phyloP scores from a whole-genome alignment of 768 basidiomycete species.

The Tulasnella sp. region DNA sequence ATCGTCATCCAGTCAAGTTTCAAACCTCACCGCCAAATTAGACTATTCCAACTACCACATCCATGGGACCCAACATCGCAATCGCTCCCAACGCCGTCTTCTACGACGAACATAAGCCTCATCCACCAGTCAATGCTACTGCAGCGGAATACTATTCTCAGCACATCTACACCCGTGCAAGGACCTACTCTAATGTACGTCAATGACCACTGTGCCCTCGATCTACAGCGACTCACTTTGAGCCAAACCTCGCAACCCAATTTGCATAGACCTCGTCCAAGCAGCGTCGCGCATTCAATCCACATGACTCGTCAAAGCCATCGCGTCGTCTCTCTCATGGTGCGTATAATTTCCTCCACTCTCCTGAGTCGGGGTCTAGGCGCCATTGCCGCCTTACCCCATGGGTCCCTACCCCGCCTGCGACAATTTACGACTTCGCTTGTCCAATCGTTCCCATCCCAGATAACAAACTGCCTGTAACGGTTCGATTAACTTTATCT shows the following conservation, averaged over 20 bases:
- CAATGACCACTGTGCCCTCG: neutral
- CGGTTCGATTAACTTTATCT: neutral
- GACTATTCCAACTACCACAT: neutral
- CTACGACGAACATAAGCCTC: slow-evolving; percentile 28
- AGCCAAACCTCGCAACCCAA: neutral
- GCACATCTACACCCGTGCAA: slow-evolving; percentile 72
- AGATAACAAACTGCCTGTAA: neutral
- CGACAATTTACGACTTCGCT: neutral
- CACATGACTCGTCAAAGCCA: slow-evolving; percentile 8
- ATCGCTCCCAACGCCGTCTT: slow-evolving; percentile 29
- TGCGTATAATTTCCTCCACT: slow-evolving; percentile 27
- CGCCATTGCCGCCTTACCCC: neutral
- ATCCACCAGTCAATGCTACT: slow-evolving; percentile 25
- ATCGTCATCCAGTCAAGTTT: slow-evolving; percentile 9
- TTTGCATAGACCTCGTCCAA: neutral
- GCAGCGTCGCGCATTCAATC: neutral
- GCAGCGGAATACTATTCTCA: slow-evolving; percentile 63
- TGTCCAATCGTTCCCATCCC: neutral
- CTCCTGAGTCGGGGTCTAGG: neutral
- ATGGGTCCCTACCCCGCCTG: neutral
- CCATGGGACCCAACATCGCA: slow-evolving; percentile 25
- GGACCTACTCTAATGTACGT: slow-evolving; percentile 85
- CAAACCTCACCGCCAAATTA: neutral
- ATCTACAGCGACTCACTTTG: neutral
- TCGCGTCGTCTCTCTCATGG: slow-evolving; percentile 76